Evolutionary conservation across 768 basidiomycete genomes (phyloP).

Genomic region (Termitomyces sp.): DNA sequence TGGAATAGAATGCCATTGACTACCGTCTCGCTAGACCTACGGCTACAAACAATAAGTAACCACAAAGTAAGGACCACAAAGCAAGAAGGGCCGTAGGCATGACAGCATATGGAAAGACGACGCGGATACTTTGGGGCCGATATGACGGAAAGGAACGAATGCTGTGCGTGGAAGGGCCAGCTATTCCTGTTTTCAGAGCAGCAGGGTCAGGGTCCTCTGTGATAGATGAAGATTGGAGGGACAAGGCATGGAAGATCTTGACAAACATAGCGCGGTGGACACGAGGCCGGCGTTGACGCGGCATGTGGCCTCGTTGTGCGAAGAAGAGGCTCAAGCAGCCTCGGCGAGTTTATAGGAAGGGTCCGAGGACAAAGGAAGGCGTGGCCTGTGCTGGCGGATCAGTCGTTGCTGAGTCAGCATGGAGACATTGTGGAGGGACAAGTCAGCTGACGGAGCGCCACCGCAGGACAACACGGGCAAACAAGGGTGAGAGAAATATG

Average conservation of each 20-base stretch:
- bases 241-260: background rate
- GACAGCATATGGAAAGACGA: background rate
- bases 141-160: background rate
- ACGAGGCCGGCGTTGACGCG: background rate
- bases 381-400: no score
- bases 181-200: background rate
- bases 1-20: no score
- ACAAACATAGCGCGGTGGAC: background rate
- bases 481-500: conserved; percentile 18
- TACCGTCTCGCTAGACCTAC: background rate
- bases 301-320: background rate
- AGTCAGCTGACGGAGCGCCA: conserved; percentile 12
- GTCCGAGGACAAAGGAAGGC: background rate
- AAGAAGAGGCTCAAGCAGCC: background rate
- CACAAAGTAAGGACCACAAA: no score
- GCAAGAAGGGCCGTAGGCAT: background rate
- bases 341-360: background rate
- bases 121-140: background rate
- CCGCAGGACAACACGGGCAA: conserved; percentile 18
- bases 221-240: background rate
- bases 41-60: background rate
- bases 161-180: background rate
- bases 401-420: background rate
- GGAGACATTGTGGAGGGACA: background rate
- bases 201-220: background rate